Base-by-base conservation (phyloP, 176 grass and related monocot species). In the Dactylis glomerata region DNA sequence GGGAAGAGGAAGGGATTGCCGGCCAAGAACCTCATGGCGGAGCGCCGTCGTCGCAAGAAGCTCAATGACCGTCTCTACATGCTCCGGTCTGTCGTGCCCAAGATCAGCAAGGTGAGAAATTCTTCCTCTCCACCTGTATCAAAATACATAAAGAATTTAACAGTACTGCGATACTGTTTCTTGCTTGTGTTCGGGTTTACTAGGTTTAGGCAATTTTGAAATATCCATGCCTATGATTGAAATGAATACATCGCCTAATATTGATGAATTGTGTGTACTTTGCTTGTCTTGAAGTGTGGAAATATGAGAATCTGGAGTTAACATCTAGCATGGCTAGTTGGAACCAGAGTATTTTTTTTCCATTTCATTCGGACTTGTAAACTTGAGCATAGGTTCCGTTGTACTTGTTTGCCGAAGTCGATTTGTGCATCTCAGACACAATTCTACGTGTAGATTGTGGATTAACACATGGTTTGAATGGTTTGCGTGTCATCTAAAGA, bases 21-120 rank as follows among this genome's bases (percentile, higher is more conserved):
- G 3, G 97, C 97, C 34, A 99, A 99, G 85, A 99, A 99, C 74
- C 88, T 99, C 63, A 99, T 99, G 97, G 97, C 97, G 4, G 97
- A 99, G 86, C 92, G 97, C 69, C 86, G 97, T 61, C 87, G 97
- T 58, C 86, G 97, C 64, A 99, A 99, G 91, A 99, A 99, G 90
- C 93, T 99, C 59, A 99, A 99, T 82, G 97, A 99, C 82, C 86
- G 97, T 26, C 97, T 99, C 79, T 99, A 99, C 77, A 99, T 99
- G 97, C 93, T 99, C 45, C 88, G 97, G 13, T 99, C 97, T 3
- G 97, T 99, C 20, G 97, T 99, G 57, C 97, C 97, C 20, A 99
- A 96, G 87, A 99, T 99, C 79, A 99, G 97, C 93, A 99, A 99
- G 93, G 97, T 99, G 73, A 92, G 44, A 92, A 76, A 68, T 84